Percentiles rank a stretch among this genome's conserved stretches.
phyloP scores from a whole-genome alignment of 2,329 filamentous ascomycete species.

The Neofusicoccum sp. region DNA sequence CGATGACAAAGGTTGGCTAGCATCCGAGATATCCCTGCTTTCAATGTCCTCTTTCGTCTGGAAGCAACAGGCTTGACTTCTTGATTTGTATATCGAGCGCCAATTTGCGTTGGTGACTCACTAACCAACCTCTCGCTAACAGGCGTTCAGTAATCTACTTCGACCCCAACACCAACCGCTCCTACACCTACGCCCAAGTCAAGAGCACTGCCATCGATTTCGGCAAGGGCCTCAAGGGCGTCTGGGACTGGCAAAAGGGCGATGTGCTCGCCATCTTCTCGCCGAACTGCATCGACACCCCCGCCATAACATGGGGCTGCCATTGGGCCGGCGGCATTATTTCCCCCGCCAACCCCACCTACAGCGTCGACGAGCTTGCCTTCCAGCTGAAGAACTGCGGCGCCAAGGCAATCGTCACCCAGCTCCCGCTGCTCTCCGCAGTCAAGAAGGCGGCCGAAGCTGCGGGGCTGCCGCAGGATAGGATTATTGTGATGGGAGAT shows the following conservation, averaged over 20 bases:
- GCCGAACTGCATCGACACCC: slow-evolving; percentile 84
- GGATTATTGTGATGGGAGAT: slow-evolving; percentile 77
- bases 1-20: slow-evolving; percentile 68
- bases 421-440: slow-evolving; percentile 65
- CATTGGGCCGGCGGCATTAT: slow-evolving; percentile 82
- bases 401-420: slow-evolving; percentile 75
- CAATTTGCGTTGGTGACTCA: background rate
- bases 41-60: slow-evolving; percentile 20
- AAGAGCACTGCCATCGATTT: slow-evolving; percentile 71
- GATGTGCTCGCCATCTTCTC: slow-evolving; percentile 83
- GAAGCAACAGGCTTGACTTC: background rate
- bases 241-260: slow-evolving; percentile 78
- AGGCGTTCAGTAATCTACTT: slow-evolving; percentile 68
- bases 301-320: slow-evolving; percentile 73
- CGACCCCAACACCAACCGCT: slow-evolving; percentile 69
- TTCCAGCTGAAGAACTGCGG: slow-evolving; percentile 81
- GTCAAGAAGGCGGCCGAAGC: slow-evolving; percentile 69
- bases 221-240: slow-evolving; percentile 73
- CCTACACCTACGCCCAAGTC: slow-evolving; percentile 72
- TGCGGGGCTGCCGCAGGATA: slow-evolving; percentile 70
- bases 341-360: slow-evolving; percentile 86
- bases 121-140: slow-evolving; percentile 4
- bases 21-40: background rate
- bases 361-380: slow-evolving; percentile 80
- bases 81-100: slow-evolving; percentile 1